Evolutionary conservation across 352 stramenopile genomes (phyloP).

Genomic region (Aphanomyces stellatus): DNA sequence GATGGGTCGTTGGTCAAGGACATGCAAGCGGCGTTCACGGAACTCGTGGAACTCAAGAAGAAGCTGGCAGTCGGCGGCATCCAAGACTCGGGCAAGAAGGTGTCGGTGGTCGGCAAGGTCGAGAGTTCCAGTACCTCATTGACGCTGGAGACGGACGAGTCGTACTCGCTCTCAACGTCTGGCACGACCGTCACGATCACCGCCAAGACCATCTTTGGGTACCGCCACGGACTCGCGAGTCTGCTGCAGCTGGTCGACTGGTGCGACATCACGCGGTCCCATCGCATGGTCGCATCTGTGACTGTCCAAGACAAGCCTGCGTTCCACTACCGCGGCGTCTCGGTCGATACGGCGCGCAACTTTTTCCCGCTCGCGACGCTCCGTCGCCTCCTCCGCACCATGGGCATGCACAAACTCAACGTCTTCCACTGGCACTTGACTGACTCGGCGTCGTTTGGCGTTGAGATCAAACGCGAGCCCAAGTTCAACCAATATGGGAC

Average conservation of each 20-base stretch:
- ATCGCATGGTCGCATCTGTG: not conserved
- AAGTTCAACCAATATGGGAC: conserved; percentile 14
- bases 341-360: conserved; percentile 15
- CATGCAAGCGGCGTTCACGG: not conserved
- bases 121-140: not conserved
- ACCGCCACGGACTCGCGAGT: conserved; percentile 5
- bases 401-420: conserved; percentile 16
- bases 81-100: not conserved
- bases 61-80: conserved; percentile 5
- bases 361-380: conserved; percentile 11
- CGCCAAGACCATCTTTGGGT: not conserved
- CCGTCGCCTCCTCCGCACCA: not conserved
- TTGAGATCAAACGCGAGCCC: conserved; percentile 18
- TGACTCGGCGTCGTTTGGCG: conserved; percentile 8
- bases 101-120: not conserved
- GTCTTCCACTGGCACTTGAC: conserved; percentile 16
- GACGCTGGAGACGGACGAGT: conserved; percentile 15
- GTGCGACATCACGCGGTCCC: not conserved
- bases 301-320: conserved; percentile 1
- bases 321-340: conserved; percentile 14
- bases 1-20: not conserved
- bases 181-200: not conserved
- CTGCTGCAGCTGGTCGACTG: conserved; percentile 5
- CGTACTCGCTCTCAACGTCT: not conserved
- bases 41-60: not conserved